These are phyloP conservation scores for Fraxinus ornus DNA, from an alignment of 305 asterid species.

Conservation along the genomic window DNA sequence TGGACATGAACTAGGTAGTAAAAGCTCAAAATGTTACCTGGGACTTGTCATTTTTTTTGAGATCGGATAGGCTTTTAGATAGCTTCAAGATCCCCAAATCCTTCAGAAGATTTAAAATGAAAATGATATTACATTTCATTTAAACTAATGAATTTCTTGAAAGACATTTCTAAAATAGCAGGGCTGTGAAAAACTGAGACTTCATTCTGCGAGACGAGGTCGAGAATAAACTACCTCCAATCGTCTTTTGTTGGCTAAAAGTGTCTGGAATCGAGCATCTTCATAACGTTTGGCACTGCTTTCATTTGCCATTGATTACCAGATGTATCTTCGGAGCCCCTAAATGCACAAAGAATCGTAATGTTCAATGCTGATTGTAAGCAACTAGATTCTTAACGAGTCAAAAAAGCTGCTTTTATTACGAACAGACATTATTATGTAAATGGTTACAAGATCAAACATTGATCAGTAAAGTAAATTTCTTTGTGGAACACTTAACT, in stretches of 20 bases:
- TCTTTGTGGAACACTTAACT: background rate
- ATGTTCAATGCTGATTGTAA: background rate
- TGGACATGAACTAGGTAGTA: background rate
- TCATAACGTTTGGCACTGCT: conserved; percentile 45
- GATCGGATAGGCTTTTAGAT: conserved; percentile 50
- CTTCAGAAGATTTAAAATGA: conserved; percentile 33
- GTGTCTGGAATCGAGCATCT: conserved; percentile 65
- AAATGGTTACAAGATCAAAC: background rate
- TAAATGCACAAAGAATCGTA: background rate
- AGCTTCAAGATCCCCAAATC: conserved; percentile 73
- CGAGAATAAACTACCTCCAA: conserved; percentile 47
- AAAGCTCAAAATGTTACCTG: conserved; percentile 41
- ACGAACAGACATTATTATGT: background rate
- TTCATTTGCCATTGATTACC: conserved; percentile 40
- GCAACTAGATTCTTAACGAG: background rate
- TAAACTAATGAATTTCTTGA: background rate
- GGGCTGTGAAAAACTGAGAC: background rate
- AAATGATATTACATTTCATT: background rate
- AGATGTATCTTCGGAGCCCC: conserved; percentile 21
- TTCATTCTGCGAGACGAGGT: background rate
- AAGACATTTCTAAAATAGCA: background rate
- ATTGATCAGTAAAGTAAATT: background rate
- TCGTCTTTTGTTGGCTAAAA: conserved; percentile 60
- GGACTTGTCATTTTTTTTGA: conserved; percentile 46
- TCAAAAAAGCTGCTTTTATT: background rate